A percentile compares a stretch with the other conserved stretches of the same genome.
phyloP scores from a whole-genome alignment of 352 stramenopile genomes.

The Phytophthora capsici region DNA sequence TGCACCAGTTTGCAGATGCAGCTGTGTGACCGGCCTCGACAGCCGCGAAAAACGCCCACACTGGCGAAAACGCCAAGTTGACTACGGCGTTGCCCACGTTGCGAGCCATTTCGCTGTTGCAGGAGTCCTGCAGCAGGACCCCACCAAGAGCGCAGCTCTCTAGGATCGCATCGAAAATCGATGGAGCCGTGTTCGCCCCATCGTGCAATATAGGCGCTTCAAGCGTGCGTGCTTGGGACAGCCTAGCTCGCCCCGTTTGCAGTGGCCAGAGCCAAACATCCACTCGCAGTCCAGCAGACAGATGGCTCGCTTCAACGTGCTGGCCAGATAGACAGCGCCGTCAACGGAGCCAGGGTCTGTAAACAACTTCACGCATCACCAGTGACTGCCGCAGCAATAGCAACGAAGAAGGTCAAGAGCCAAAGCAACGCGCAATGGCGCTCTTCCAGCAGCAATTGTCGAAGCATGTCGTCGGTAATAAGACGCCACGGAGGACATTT shows the following conservation, averaged over 20 bases:
- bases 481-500: constrained; percentile 10
- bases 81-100: background rate
- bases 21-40: background rate
- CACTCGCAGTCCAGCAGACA: constrained; percentile 14
- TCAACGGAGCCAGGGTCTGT: background rate
- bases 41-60: background rate
- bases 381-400: background rate
- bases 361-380: background rate
- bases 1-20: background rate
- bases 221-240: constrained; percentile 33
- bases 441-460: background rate
- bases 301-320: constrained; percentile 29
- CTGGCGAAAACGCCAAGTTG: constrained; percentile 1
- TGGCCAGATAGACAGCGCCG: constrained; percentile 8
- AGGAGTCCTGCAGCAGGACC: too few species aligned
- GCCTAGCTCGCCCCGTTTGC: constrained; percentile 24
- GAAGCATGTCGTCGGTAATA: background rate
- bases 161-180: constrained; percentile 14
- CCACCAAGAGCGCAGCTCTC: background rate
- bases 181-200: constrained; percentile 4
- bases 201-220: constrained; percentile 25
- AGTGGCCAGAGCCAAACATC: constrained; percentile 19
- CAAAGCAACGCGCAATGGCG: background rate
- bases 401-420: background rate
- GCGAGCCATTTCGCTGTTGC: background rate